phyloP scores from a whole-genome alignment of 169 alveolate species.

The Plasmodium billcollinsi region DNA sequence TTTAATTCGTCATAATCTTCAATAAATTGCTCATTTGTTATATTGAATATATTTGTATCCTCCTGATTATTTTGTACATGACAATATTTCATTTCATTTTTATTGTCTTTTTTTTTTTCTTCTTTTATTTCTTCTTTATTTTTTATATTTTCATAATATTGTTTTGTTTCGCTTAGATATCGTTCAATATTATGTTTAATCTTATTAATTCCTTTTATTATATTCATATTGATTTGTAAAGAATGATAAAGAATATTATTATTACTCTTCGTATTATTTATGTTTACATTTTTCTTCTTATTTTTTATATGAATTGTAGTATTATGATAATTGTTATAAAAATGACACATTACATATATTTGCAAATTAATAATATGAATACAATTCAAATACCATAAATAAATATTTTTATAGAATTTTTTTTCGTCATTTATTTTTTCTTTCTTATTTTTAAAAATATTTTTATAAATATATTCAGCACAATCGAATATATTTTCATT shows the following conservation, averaged over 20 bases:
- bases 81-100: not conserved
- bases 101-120: not conserved
- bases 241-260: slow-evolving; percentile 12
- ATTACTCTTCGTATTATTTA: slow-evolving; percentile 4
- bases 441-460: slow-evolving; percentile 12
- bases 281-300: slow-evolving; percentile 14
- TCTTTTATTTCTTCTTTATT: not conserved
- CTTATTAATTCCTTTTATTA: slow-evolving; percentile 10
- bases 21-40: slow-evolving; percentile 13
- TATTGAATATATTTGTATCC: not conserved
- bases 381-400: slow-evolving; percentile 43
- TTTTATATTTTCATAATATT: not conserved
- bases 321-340: slow-evolving; percentile 52
- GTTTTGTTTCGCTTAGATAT: not conserved
- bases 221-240: slow-evolving; percentile 4
- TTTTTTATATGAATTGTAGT: slow-evolving; percentile 35
- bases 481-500: slow-evolving; percentile 43
- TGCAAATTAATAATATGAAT: slow-evolving; percentile 13
- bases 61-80: not conserved
- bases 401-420: slow-evolving; percentile 7
- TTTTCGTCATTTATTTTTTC: not conserved
- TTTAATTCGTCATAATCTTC: slow-evolving; percentile 55
- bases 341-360: slow-evolving; percentile 19
- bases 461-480: slow-evolving; percentile 20
- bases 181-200: not conserved